Evolutionary conservation across 768 basidiomycete species (phyloP).

Genomic region (Cystobasidium onofrii): DNA sequence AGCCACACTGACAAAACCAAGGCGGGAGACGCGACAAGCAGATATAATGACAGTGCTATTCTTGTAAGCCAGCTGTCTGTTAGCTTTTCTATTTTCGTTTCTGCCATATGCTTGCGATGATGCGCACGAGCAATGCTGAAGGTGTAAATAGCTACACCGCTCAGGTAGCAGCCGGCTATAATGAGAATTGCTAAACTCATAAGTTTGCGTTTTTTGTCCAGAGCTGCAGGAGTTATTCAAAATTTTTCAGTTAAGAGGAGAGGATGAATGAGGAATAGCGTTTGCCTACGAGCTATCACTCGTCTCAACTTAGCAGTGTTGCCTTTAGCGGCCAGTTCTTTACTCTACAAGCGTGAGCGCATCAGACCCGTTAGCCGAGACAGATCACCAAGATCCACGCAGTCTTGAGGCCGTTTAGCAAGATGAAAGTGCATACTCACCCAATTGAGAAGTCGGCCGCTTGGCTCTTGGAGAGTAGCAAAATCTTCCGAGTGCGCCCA

Average conservation of each 20-base stretch:
- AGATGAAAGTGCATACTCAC: background rate
- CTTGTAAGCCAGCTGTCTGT: background rate
- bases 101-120: background rate
- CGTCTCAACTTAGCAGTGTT: background rate
- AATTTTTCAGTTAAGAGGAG: no score
- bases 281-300: background rate
- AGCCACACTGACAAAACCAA: background rate
- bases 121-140: background rate
- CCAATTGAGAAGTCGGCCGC: background rate
- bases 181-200: background rate
- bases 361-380: no score
- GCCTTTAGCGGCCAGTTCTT: background rate
- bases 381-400: no score
- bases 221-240: background rate
- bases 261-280: background rate
- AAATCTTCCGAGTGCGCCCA: background rate
- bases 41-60: background rate
- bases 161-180: background rate
- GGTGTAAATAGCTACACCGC: background rate
- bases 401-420: no score
- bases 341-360: no score
- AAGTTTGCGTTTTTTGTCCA: background rate
- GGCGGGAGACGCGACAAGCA: background rate
- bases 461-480: background rate
- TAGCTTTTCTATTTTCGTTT: background rate